These are phyloP conservation scores for Podospora bellae-mahoneyi DNA, from an alignment of 495 filamentous ascomycete species.

Conservation along the genomic window DNA sequence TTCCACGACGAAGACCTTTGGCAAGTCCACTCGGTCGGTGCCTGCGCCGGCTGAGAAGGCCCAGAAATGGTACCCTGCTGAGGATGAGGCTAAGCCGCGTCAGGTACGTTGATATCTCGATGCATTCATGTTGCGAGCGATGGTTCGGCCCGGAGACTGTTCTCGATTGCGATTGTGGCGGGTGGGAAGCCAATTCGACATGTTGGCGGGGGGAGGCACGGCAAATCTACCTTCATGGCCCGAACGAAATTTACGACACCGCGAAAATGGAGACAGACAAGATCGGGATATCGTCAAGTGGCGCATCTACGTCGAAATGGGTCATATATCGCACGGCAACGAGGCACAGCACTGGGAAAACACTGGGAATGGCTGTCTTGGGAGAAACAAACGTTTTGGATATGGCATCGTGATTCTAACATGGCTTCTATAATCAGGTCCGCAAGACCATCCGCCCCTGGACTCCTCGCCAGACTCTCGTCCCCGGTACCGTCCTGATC, in stretches of 20 bases:
- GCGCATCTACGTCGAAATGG: slow-evolving; percentile 5
- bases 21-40: slow-evolving; percentile 90
- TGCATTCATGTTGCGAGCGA: slow-evolving; percentile 21
- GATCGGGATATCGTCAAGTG: slow-evolving; percentile 2
- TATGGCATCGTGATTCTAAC: slow-evolving; percentile 25
- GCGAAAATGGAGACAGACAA: neutral
- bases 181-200: slow-evolving; percentile 14
- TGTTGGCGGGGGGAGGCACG: slow-evolving; percentile 15
- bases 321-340: neutral
- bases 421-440: slow-evolving; percentile 54
- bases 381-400: neutral
- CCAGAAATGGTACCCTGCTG: slow-evolving; percentile 98
- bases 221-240: neutral
- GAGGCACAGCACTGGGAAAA: neutral
- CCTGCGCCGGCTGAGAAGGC: slow-evolving; percentile 83
- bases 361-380: neutral
- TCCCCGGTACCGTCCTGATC: slow-evolving; percentile 93
- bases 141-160: slow-evolving; percentile 13
- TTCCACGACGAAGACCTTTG: slow-evolving; percentile 87
- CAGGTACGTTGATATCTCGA: slow-evolving; percentile 64
- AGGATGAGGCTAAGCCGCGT: slow-evolving; percentile 85
- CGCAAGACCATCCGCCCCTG: slow-evolving; percentile 89
- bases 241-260: neutral
- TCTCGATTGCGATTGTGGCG: slow-evolving; percentile 19
- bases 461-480: slow-evolving; percentile 78